Percentiles rank a stretch among this genome's conserved stretches.
Evolutionary conservation across 352 stramenopile species (phyloP).

Genomic region (Phytophthora agathidicida): DNA sequence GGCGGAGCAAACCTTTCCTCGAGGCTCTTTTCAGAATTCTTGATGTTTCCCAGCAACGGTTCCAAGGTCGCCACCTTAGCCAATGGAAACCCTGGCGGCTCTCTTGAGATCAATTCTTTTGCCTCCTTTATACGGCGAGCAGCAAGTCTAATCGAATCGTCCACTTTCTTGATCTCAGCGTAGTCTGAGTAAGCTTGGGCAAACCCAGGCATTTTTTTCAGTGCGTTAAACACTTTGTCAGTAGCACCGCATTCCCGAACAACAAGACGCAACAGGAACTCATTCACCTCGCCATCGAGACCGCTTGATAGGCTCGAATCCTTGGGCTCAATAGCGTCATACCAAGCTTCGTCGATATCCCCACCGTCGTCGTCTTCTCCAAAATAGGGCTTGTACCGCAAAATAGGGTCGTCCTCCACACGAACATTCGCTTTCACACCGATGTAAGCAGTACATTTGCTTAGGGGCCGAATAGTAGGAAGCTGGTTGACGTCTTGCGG

Average conservation of each 20-base stretch:
- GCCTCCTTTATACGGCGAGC: conserved; percentile 52
- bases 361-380: conserved; percentile 89
- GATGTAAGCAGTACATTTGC: conserved; percentile 68
- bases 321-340: conserved; percentile 55
- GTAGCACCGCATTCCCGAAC: conserved; percentile 57
- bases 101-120: conserved; percentile 39
- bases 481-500: conserved; percentile 42
- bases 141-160: conserved; percentile 46
- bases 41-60: conserved; percentile 25
- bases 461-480: conserved; percentile 53
- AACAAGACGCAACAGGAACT: conserved; percentile 74
- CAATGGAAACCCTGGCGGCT: conserved; percentile 28
- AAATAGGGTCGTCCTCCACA: conserved; percentile 88
- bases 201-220: conserved; percentile 66
- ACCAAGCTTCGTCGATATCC: conserved; percentile 76
- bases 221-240: conserved; percentile 61
- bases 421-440: conserved; percentile 75
- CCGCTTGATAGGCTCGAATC: conserved; percentile 46
- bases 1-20: conserved; percentile 51
- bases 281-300: conserved; percentile 69
- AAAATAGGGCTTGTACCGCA: conserved; percentile 93
- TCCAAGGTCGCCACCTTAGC: conserved; percentile 46
- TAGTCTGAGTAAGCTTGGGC: conserved; percentile 71
- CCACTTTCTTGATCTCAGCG: conserved; percentile 69
- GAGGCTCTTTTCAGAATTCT: conserved; percentile 27